Base-by-base conservation (phyloP, 306 rosid species). In the Lathyrus oleraceus region DNA sequence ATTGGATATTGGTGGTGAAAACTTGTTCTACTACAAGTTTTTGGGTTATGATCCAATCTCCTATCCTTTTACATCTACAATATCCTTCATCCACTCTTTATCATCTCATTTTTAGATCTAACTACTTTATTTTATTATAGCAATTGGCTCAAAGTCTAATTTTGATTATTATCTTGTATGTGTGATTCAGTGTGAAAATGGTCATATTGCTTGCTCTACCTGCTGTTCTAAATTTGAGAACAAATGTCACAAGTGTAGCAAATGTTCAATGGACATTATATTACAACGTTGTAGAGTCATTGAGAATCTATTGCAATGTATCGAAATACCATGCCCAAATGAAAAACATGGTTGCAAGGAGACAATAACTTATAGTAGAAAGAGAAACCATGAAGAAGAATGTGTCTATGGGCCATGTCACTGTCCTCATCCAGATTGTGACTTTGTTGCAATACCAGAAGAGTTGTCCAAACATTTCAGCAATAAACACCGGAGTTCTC, bases 121-220 rank as follows among this genome's bases (percentile, higher is more conserved):
- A 42, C 47, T 53, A 20, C 1, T 21, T 53, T 10, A 42, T 42
- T 51, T 53, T 54, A 11, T 54, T 23, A 7, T 23, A 23, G 8
- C 15, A 25, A 11, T 11, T 49, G 48, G 9, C 70, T 25, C 58
- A 8, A 19, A 64, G 16, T 72, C 36, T 39, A 62, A 42, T 21
- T 36, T 38, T 45, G 43, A 23, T 17, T 9, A 48, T 2, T 13
- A 15, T 19, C 23, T 39, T 30, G 23, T 69, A 44, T 39, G 27
- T 81, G 16, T 57, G 51, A 67, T 79, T 61, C 82, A 90, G 96
- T 90, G 96, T 8, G 83, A 84, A 61, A 82, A 90, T 68, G 94
- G 89, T 23, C 96, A 90, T 53, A 76, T 81, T 57, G 80, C 84
- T 65, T 90, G 96, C 83, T 75, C 82, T 47, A 58, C 73, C 36